phyloP scores from a whole-genome alignment of 2,329 filamentous ascomycete genomes.

The Alternaria gaisen region DNA sequence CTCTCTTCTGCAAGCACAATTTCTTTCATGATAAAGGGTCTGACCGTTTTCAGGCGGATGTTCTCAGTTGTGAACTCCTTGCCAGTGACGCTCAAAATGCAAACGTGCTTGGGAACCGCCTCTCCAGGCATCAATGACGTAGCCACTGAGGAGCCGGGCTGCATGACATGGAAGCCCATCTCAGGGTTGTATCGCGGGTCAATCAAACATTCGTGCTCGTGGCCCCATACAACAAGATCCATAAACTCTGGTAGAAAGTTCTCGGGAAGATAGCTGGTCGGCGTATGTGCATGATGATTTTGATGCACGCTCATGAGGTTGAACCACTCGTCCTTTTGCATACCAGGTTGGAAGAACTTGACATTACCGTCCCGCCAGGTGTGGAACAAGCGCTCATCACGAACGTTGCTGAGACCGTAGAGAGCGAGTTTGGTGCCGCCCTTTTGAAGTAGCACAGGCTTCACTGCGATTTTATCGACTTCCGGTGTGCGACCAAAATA shows the following conservation, averaged over 20 bases:
- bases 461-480: constrained; percentile 91
- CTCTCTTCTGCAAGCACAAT: constrained; percentile 79
- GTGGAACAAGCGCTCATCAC: constrained; percentile 92
- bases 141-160: constrained; percentile 94
- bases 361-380: constrained; percentile 94
- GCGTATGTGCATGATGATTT: constrained; percentile 90
- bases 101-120: constrained; percentile 88
- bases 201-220: constrained; percentile 96
- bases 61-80: constrained; percentile 82
- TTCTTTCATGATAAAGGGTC: constrained; percentile 89
- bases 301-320: constrained; percentile 95
- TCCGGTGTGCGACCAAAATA: constrained; percentile 94
- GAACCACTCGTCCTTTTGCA: constrained; percentile 90
- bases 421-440: constrained; percentile 90
- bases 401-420: constrained; percentile 94
- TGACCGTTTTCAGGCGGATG: constrained; percentile 84
- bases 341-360: constrained; percentile 86
- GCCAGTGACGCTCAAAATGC: constrained; percentile 83
- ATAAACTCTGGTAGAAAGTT: constrained; percentile 91
- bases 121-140: constrained; percentile 92
- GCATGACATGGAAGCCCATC: constrained; percentile 94
- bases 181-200: constrained; percentile 84
- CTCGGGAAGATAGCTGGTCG: constrained; percentile 94
- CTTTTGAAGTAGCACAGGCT: constrained; percentile 92
- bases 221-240: constrained; percentile 93